These are phyloP conservation scores for Macrocystidia cucumis DNA, from an alignment of 1,284 basidiomycete species.

Conservation along the genomic window DNA sequence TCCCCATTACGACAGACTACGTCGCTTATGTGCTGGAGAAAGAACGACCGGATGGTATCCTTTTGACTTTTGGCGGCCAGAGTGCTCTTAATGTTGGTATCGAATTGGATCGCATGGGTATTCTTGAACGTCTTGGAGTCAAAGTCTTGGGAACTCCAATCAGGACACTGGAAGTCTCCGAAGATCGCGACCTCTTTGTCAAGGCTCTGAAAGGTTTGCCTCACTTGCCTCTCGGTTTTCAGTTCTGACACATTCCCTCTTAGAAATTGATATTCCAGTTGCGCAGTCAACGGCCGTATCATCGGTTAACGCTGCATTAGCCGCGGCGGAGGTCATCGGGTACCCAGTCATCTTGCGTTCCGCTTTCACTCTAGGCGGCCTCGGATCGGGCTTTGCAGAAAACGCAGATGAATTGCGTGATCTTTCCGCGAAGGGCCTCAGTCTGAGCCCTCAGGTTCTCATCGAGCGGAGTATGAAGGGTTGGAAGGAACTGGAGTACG, in stretches of 20 bases:
- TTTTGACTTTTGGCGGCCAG: slow-evolving; percentile 98
- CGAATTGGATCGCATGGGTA: slow-evolving; percentile 95
- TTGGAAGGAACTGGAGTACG: slow-evolving; percentile 99
- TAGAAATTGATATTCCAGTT: slow-evolving; percentile 97
- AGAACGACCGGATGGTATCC: slow-evolving; percentile 95
- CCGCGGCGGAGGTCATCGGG: slow-evolving; percentile 87
- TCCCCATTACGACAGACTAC: slow-evolving; percentile 96
- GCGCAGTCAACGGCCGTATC: slow-evolving; percentile 97
- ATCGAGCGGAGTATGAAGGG: slow-evolving; percentile 99
- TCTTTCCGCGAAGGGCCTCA: slow-evolving; percentile 87
- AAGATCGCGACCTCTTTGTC: slow-evolving; percentile 96
- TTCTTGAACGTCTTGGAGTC: slow-evolving; percentile 91
- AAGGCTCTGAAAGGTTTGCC: slow-evolving; percentile 86
- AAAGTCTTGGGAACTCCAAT: slow-evolving; percentile 96
- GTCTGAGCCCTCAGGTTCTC: slow-evolving; percentile 91
- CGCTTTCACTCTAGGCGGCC: slow-evolving; percentile 96
- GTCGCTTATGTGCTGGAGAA: slow-evolving; percentile 98
- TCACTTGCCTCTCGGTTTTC: not conserved
- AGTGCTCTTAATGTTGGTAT: slow-evolving; percentile 98
- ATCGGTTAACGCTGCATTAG: slow-evolving; percentile 88
- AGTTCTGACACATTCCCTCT: slow-evolving; percentile 4
- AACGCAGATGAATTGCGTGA: slow-evolving; percentile 94
- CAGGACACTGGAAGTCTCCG: slow-evolving; percentile 90
- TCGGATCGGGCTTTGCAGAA: slow-evolving; percentile 97
- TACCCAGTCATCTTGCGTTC: slow-evolving; percentile 98